Percentiles rank a stretch among this genome's conserved stretches.
phyloP scores from a whole-genome alignment of 768 basidiomycete genomes.

The Infundibulicybe gibba region DNA sequence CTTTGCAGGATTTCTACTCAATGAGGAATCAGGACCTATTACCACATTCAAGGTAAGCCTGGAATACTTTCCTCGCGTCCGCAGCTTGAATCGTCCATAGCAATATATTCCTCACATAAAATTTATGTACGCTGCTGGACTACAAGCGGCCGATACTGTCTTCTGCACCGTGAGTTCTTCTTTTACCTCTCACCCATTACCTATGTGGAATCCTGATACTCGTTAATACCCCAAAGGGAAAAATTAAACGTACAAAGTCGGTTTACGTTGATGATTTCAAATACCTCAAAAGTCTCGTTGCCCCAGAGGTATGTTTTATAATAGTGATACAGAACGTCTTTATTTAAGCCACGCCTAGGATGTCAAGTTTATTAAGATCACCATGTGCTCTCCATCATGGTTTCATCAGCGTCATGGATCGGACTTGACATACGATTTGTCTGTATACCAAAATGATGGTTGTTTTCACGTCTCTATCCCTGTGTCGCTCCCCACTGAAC shows the following conservation, averaged over 20 bases:
- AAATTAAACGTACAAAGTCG: constrained; percentile 57
- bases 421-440: constrained; percentile 50
- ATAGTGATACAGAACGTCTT: not conserved
- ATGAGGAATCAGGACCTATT: constrained; percentile 32
- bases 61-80: constrained; percentile 1
- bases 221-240: constrained; percentile 37
- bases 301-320: constrained; percentile 39
- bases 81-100: constrained; percentile 16
- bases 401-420: constrained; percentile 66
- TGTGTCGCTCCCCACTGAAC: not conserved
- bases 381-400: constrained; percentile 70
- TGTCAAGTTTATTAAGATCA: constrained; percentile 66
- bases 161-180: constrained; percentile 36
- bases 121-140: constrained; percentile 35
- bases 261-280: constrained; percentile 66
- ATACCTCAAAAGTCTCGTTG: constrained; percentile 52
- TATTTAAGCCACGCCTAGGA: constrained; percentile 34
- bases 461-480: not conserved
- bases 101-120: constrained; percentile 44
- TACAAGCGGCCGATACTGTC: constrained; percentile 32
- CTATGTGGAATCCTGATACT: no score
- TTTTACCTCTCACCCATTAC: not conserved
- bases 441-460: constrained; percentile 62
- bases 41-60: constrained; percentile 44
- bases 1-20: constrained; percentile 4